Base-by-base conservation (phyloP, 108 stramenopile genomes). In the Nitzschia sp. region DNA sequence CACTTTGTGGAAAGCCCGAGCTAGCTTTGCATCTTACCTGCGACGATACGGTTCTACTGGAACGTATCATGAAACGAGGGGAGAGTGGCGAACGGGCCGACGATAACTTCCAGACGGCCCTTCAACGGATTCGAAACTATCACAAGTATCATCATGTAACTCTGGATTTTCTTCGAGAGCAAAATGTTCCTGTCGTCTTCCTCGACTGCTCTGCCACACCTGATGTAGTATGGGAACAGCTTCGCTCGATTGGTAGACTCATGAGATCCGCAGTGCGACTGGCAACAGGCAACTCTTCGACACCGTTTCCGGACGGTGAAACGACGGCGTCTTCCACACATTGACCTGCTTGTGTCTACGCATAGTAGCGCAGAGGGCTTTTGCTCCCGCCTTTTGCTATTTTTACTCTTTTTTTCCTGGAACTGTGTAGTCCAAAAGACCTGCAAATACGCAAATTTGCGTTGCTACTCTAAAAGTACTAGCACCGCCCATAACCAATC, bases 211-310 rank as follows among this genome's bases (percentile, higher is more conserved):
- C 81, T 1, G 64, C 72, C 17, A 76, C 74, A 11, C 72, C 82
- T 3, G 87, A 85, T 19, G 80, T 75, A 31, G 87, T 89, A 31
- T 89, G 87, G 87, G 79, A 81, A 50, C 87, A 89, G 58, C 41
- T 89, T 15, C 75, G 58, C 26, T 83, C 87, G 16, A 81, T 89
- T 41, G 86, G 86, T 22, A 71, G 86, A 38, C 44, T 80, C 30
- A 80, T 80, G 79, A 45, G 79, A 28, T 68, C 71, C 3, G 45
- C 79, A 0, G 74, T 68, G 35, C 67, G 60, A 26, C 27, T 75
- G 48, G 16, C 48, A n/a, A 50, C n/a, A n/a, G n/a, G n/a, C n/a
- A n/a, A n/a, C n/a, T n/a, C n/a, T n/a, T n/a, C n/a, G n/a, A n/a
- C n/a, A n/a, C n/a, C n/a, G n/a, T n/a, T n/a, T n/a, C n/a, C n/a